phyloP scores from a whole-genome alignment of 192 early-diverging fungal genomes.

The Pecoramyces ruminantium region DNA sequence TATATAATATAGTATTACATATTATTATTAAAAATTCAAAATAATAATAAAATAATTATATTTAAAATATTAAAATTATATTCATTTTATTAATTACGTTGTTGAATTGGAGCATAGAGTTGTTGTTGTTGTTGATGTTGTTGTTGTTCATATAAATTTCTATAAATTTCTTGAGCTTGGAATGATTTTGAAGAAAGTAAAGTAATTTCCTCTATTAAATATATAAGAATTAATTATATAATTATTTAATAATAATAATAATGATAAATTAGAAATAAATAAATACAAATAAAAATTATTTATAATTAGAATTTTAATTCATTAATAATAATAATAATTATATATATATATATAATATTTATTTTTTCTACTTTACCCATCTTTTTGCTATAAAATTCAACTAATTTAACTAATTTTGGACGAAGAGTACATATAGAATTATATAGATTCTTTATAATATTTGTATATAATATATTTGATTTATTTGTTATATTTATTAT shows the following conservation, averaged over 20 bases:
- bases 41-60: too few relatives aligned
- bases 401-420: conserved; percentile 68
- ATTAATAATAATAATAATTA: too few relatives aligned
- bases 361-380: too few relatives aligned
- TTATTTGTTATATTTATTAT: too few relatives aligned
- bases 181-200: neutral
- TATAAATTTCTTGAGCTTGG: neutral
- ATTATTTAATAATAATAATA: conserved; percentile 1
- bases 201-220: neutral
- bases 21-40: too few relatives aligned
- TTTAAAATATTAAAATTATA: too few relatives aligned
- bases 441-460: conserved; percentile 38
- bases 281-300: neutral
- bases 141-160: conserved; percentile 11
- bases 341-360: too few relatives aligned
- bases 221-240: neutral
- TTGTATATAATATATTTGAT: neutral
- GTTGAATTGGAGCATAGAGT: neutral
- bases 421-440: conserved; percentile 59
- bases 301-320: too few relatives aligned
- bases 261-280: neutral
- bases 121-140: conserved; percentile 6
- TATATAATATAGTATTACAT: too few relatives aligned
- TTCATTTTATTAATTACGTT: neutral
- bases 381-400: conserved; percentile 67